phyloP scores from a whole-genome alignment of 2,329 filamentous ascomycete genomes.

The Hypoxylon sp. region DNA sequence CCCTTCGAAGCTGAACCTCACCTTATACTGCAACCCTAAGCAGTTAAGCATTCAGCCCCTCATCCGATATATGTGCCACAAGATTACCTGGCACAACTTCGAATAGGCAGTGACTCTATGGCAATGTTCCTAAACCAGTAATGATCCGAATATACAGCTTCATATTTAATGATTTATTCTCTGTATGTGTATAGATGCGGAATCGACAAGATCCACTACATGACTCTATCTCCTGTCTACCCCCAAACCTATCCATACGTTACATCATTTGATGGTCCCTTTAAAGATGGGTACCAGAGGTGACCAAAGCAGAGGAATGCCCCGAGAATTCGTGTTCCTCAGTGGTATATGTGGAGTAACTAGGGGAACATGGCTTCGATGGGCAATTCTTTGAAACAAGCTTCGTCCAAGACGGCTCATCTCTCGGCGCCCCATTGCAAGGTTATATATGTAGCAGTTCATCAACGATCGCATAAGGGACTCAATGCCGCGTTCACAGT shows the following conservation, averaged over 20 bases:
- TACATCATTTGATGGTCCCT: neutral
- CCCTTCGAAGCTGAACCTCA: slow-evolving; percentile 33
- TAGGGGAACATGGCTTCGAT: neutral
- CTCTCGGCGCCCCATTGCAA: slow-evolving; percentile 23
- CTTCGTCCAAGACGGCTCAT: slow-evolving; percentile 25
- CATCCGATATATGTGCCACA: neutral
- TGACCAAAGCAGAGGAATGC: neutral
- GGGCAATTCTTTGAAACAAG: slow-evolving; percentile 17
- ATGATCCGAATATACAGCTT: neutral
- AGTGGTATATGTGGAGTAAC: neutral
- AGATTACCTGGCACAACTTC: neutral
- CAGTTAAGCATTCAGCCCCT: slow-evolving; percentile 13
- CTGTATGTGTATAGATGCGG: neutral
- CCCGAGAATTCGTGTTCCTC: neutral
- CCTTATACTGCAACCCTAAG: neutral
- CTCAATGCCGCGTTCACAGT: neutral
- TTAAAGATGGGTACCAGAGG: neutral
- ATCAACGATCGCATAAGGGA: neutral
- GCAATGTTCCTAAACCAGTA: neutral
- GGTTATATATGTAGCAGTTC: slow-evolving; percentile 7
- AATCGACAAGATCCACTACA: neutral
- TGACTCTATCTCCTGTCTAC: slow-evolving; percentile 2
- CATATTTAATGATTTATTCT: neutral
- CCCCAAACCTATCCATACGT: neutral
- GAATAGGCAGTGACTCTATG: neutral